Percentiles rank a stretch among this genome's conserved stretches.
Evolutionary conservation across 2,329 filamentous ascomycete genomes (phyloP).

Genomic region (Exophiala mesophila): DNA sequence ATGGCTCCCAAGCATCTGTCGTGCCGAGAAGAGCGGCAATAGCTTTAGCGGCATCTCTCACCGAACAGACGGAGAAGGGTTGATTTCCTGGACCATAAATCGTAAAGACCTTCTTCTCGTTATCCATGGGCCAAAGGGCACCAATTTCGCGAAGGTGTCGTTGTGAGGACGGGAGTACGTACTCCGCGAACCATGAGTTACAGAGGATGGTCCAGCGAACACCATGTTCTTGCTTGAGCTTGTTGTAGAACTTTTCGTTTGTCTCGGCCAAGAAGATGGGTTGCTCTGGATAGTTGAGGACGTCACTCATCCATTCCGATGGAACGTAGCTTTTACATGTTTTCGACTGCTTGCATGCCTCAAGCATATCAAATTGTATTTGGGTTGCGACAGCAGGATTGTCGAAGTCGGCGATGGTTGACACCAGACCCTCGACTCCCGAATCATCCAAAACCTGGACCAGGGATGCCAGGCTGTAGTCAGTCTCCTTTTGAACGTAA

Average conservation of each 20-base stretch:
- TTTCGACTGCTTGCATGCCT: conserved; percentile 7
- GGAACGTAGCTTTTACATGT: conserved; percentile 12
- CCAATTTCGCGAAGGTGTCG: conserved; percentile 8
- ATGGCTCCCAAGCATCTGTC: conserved; percentile 46
- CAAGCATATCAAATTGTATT: conserved; percentile 11
- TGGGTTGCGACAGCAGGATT: conserved; percentile 2
- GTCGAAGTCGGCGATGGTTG: conserved; percentile 10
- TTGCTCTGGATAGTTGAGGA: conserved; percentile 9
- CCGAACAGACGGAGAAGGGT: neutral
- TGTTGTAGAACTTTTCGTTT: conserved; percentile 2
- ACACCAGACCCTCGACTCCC: conserved; percentile 7
- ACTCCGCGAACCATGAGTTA: conserved; percentile 14
- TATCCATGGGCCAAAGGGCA: conserved; percentile 4
- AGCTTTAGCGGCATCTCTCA: conserved; percentile 11
- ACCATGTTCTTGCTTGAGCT: neutral
- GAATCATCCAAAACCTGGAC: conserved; percentile 4
- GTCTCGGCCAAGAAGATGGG: conserved; percentile 4
- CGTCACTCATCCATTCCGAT: conserved; percentile 9
- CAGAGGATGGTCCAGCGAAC: conserved; percentile 7
- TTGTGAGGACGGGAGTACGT: conserved; percentile 6
- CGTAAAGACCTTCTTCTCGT: conserved; percentile 9
- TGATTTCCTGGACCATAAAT: conserved; percentile 14
- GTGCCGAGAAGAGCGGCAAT: conserved; percentile 5
- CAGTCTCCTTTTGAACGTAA: conserved; percentile 1
- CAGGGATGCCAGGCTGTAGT: conserved; percentile 10